phyloP scores from a whole-genome alignment of 768 basidiomycete genomes.

The Trametes cingulata region DNA sequence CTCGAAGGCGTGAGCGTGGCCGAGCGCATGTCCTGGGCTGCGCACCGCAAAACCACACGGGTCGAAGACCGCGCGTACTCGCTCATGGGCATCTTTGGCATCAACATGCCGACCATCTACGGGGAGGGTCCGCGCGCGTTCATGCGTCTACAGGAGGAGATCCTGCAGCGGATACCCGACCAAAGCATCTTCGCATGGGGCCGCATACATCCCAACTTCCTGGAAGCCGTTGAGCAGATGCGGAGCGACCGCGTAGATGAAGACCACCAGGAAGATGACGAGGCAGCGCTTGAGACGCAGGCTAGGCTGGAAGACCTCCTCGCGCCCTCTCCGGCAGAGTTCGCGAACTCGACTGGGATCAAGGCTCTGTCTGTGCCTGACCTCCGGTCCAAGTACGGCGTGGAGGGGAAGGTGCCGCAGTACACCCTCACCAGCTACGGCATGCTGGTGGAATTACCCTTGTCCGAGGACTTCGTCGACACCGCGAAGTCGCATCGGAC shows the following conservation, averaged over 20 bases:
- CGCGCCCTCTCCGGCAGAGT: not conserved
- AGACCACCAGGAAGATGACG: not conserved
- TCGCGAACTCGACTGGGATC: not conserved
- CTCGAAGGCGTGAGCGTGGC: slow-evolving; percentile 1
- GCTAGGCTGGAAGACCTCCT: not conserved
- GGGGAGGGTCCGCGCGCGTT: not conserved
- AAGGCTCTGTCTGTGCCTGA: not conserved
- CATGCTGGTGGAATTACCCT: not conserved
- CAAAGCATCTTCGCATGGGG: not conserved
- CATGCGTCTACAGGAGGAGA: not conserved
- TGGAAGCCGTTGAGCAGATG: too few relatives aligned
- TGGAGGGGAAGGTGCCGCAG: not conserved
- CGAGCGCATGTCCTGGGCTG: slow-evolving; percentile 6
- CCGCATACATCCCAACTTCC: too few relatives aligned
- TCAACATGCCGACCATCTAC: not conserved
- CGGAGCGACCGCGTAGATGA: not conserved
- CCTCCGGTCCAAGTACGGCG: not conserved
- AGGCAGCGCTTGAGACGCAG: not conserved
- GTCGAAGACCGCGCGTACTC: slow-evolving; percentile 2
- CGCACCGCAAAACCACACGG: not conserved
- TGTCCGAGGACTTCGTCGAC: not conserved
- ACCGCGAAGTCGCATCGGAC: not conserved
- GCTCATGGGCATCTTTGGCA: slow-evolving; percentile 5
- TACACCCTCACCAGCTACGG: not conserved
- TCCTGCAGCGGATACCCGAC: not conserved